These are phyloP conservation scores for Erysimum pusillum DNA, from an alignment of 441 rosid species.

Conservation along the genomic window DNA sequence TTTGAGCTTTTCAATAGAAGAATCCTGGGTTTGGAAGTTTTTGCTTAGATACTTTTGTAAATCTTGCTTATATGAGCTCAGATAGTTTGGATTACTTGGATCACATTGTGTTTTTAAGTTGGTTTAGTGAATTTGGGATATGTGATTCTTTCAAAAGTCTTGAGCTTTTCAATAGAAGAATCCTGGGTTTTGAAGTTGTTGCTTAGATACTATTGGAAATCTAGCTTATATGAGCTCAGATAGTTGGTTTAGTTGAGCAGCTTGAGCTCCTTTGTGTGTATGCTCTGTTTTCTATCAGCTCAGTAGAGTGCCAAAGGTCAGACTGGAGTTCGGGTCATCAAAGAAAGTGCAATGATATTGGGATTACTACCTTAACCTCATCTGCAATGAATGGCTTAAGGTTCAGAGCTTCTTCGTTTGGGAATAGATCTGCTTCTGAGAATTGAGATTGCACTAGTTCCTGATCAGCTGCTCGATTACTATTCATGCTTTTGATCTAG, in stretches of 20 bases:
- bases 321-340: slow-evolving; percentile 80
- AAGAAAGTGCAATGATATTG: slow-evolving; percentile 58
- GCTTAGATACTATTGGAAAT: not conserved
- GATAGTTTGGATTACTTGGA: slow-evolving; percentile 5
- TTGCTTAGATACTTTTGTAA: not conserved
- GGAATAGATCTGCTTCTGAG: slow-evolving; percentile 50
- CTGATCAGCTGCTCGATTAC: slow-evolving; percentile 33
- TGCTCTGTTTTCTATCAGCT: slow-evolving; percentile 48
- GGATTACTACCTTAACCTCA: slow-evolving; percentile 33
- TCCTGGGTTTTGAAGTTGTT: slow-evolving; percentile 16
- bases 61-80: not conserved
- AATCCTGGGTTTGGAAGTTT: slow-evolving; percentile 11
- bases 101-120: slow-evolving; percentile 14
- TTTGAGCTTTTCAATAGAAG: slow-evolving; percentile 15
- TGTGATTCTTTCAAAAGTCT: not conserved
- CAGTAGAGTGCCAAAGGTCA: slow-evolving; percentile 63
- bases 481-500: not conserved
- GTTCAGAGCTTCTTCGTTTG: slow-evolving; percentile 42
- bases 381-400: slow-evolving; percentile 45
- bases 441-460: slow-evolving; percentile 61
- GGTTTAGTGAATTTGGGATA: not conserved
- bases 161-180: slow-evolving; percentile 18
- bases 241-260: slow-evolving; percentile 1
- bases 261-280: slow-evolving; percentile 3
- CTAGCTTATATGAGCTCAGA: not conserved